Percentiles rank a stretch among this genome's conserved stretches.
Evolutionary conservation across 805 yeast species (phyloP).

Genomic region (Ogataea zsoltii): DNA sequence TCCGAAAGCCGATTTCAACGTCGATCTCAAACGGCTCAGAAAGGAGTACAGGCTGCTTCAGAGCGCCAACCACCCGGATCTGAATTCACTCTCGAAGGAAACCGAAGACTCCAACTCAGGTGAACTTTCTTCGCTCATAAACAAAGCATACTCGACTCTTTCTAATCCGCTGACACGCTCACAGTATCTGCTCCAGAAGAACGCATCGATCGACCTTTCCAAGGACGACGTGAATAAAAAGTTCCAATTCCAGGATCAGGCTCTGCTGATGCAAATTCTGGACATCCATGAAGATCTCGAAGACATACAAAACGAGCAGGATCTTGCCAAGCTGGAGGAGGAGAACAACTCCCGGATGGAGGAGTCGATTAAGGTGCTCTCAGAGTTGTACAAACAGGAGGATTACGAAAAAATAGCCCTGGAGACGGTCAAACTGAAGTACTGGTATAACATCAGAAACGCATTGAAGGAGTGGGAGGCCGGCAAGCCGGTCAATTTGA

Average conservation of each 20-base stretch:
- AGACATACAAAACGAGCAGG: constrained; percentile 58
- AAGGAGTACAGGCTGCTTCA: constrained; percentile 77
- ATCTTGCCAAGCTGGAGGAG: constrained; percentile 49
- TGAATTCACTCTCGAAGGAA: constrained; percentile 20
- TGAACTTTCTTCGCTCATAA: constrained; percentile 54
- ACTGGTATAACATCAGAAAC: constrained; percentile 76
- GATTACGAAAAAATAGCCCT: constrained; percentile 61
- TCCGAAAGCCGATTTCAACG: constrained; percentile 55
- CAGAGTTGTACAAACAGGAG: constrained; percentile 43
- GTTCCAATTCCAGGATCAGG: constrained; percentile 43
- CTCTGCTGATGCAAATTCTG: constrained; percentile 70
- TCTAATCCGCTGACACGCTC: constrained; percentile 71
- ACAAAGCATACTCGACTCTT: constrained; percentile 75
- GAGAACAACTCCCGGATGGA: constrained; percentile 61
- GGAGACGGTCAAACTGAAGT: constrained; percentile 72
- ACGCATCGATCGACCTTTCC: constrained; percentile 53
- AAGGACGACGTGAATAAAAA: constrained; percentile 55
- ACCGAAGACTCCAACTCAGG: constrained; percentile 24
- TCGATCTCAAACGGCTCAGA: constrained; percentile 58
- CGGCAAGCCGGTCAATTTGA: constrained; percentile 62
- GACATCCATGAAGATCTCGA: constrained; percentile 85
- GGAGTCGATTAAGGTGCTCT: constrained; percentile 45
- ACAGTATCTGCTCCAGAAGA: constrained; percentile 50
- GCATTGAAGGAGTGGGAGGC: constrained; percentile 80
- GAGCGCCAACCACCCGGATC: constrained; percentile 81